phyloP scores from a whole-genome alignment of 2,329 filamentous ascomycete genomes.

The Hymenoscyphus fructigenus region DNA sequence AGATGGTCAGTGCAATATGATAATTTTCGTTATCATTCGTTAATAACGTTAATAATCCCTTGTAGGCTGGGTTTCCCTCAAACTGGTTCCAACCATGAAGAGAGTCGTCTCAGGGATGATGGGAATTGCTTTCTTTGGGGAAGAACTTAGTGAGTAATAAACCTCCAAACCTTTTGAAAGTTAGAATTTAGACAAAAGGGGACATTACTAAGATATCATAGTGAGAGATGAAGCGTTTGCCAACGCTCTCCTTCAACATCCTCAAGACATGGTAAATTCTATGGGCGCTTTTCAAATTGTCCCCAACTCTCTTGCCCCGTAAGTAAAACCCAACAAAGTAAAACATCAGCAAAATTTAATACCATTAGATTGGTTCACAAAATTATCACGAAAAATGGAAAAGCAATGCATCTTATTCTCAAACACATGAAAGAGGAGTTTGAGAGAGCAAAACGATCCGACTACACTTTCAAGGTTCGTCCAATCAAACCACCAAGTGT shows the following conservation, averaged over 20 bases:
- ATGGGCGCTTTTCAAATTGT: constrained; percentile 1
- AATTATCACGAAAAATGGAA: too few species aligned
- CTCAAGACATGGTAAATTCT: constrained; percentile 2
- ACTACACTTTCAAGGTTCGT: too few species aligned
- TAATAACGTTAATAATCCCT: neutral
- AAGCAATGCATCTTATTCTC: too few species aligned
- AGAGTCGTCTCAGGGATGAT: neutral
- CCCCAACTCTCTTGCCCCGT: too few species aligned
- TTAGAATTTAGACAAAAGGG: neutral
- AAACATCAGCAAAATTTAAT: too few species aligned
- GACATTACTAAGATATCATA: neutral
- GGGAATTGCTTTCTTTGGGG: neutral
- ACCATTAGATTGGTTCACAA: too few species aligned
- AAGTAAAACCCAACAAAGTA: too few species aligned
- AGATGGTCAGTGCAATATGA: neutral
- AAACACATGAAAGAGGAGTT: too few species aligned
- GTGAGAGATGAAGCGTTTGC: neutral
- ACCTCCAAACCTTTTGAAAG: too few species aligned
- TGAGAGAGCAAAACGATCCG: too few species aligned
- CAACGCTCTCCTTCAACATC: neutral
- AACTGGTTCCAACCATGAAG: neutral
- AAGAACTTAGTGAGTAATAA: neutral
- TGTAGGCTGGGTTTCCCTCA: neutral
- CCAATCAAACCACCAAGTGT: too few species aligned
- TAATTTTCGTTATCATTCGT: too few species aligned